Evolutionary conservation across 2,329 filamentous ascomycete species (phyloP).

Genomic region (Cryphonectria naterciae): DNA sequence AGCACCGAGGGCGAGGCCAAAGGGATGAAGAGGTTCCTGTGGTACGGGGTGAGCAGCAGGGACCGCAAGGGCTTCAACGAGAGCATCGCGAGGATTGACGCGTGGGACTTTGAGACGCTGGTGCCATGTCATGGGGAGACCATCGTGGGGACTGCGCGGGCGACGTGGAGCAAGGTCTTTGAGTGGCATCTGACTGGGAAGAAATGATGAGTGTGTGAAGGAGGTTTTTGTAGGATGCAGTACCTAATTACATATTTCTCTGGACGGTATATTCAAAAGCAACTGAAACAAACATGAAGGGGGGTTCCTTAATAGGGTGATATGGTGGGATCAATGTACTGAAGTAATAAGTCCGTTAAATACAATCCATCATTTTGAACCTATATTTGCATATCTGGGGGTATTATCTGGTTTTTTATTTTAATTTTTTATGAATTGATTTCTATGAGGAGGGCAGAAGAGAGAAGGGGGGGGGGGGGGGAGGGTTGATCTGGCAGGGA

Average conservation of each 20-base stretch:
- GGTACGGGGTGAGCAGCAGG: constrained; percentile 67
- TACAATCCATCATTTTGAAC: too few relatives aligned
- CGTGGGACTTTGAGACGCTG: constrained; percentile 84
- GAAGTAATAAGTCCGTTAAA: too few relatives aligned
- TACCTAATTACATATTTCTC: too few relatives aligned
- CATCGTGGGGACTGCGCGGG: constrained; percentile 74
- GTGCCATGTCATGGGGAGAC: constrained; percentile 95
- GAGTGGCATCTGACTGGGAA: constrained; percentile 72
- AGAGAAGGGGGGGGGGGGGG: too few relatives aligned
- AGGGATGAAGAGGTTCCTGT: constrained; percentile 79
- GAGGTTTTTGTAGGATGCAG: too few relatives aligned
- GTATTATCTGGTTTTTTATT: too few relatives aligned
- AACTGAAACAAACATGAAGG: neutral
- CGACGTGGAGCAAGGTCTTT: constrained; percentile 76
- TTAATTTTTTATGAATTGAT: too few relatives aligned
- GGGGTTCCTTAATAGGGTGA: neutral
- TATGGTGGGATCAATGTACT: neutral
- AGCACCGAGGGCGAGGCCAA: constrained; percentile 67
- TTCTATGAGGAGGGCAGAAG: too few relatives aligned
- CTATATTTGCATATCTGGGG: too few relatives aligned
- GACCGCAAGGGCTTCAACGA: constrained; percentile 72
- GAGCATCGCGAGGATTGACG: constrained; percentile 69
- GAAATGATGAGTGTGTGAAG: constrained; percentile 29
- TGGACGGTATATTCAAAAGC: neutral
- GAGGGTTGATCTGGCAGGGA: too few relatives aligned